A percentile compares a stretch with the other conserved stretches of the same genome.
Conservation (phyloP, 1,284 basidiomycete genomes). For the Cryptococcus sp. region DNA sequence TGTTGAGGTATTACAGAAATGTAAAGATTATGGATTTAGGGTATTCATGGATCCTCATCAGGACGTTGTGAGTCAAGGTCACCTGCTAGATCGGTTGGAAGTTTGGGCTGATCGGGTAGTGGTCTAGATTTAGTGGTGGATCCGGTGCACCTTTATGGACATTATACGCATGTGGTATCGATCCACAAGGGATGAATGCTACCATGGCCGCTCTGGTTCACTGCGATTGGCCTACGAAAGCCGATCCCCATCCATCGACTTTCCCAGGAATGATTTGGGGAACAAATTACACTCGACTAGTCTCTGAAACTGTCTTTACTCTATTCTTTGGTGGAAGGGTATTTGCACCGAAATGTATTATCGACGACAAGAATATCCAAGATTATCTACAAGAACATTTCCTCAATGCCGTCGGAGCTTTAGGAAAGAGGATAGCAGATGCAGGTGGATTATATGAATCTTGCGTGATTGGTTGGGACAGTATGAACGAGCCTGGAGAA, state of each 20-base stretch:
- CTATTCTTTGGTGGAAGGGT: constrained; percentile 89
- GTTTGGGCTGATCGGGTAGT: constrained; percentile 54
- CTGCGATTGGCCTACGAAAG: constrained; percentile 68
- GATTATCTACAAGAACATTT: constrained; percentile 87
- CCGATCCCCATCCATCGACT: constrained; percentile 60
- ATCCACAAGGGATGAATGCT: constrained; percentile 75
- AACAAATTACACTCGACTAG: constrained; percentile 88
- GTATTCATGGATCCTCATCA: constrained; percentile 97
- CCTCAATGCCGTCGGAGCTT: constrained; percentile 66
- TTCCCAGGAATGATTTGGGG: constrained; percentile 95
- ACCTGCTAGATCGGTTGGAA: not conserved
- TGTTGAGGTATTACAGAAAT: constrained; percentile 76
- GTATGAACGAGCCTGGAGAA: constrained; percentile 89
- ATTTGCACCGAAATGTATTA: constrained; percentile 84
- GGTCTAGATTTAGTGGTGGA: constrained; percentile 95
- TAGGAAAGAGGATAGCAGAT: constrained; percentile 70
- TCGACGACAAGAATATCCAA: constrained; percentile 88
- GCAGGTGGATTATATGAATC: constrained; percentile 70
- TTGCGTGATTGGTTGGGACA: constrained; percentile 94
- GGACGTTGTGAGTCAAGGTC: constrained; percentile 81
- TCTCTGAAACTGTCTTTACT: constrained; percentile 84
- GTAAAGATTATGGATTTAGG: constrained; percentile 91
- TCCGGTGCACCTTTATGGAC: constrained; percentile 97
- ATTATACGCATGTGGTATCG: constrained; percentile 81
- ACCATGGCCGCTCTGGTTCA: constrained; percentile 85